Evolutionary conservation across 2,329 filamentous ascomycete genomes (phyloP), one percentile per base, ranked within the genome.

Genomic region (Dothideomycetes sp.): DNA sequence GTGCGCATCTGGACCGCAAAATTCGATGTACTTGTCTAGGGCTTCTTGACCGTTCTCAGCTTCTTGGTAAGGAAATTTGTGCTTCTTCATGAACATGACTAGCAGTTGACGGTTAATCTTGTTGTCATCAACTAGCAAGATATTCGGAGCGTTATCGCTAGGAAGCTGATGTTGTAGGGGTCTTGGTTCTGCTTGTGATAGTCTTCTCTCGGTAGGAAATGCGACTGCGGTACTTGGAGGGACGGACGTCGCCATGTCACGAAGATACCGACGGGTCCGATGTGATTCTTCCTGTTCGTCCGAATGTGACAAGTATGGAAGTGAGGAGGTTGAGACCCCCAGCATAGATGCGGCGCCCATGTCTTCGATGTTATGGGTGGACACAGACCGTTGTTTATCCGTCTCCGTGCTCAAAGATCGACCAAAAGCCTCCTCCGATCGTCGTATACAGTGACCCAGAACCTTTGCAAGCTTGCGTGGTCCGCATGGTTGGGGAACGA

Each of bases 31-130:
- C 23, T 54, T 53, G 9, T 65, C 51, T 0, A 71, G 58, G 2
- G 68, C 68, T 45, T 69, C 60, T 2, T 64, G 56, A 1, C 68
- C 68, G 45, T 70, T 61, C 20, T 51, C 49, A 2, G 65, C 67
- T 22, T 59, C 59, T 16, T 33, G 29, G 10, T 45, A 45, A 8
- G 35, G 37, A 10, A 45, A 23, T 13, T 45, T 41, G 36, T 45
- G 43, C 32, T 45, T 44, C n/a, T 45, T 45, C 44, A 46, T 42
- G 28, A 45, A 49, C 32, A 44, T 50, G 5, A 41, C 43, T 1
- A 47, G 40, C 5, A 50, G 38, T 15, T 49, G 39, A 4, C 47
- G 44, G 28, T 54, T 55, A 34, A 53, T 48, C 0, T 41, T 19
- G 30, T 55, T 53, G 43, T 54, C 51, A 24, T 55, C 51, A 4